Percentiles rank a stretch among this genome's conserved stretches.
phyloP scores from a whole-genome alignment of 495 filamentous ascomycete genomes.

The Glonium stellatum region DNA sequence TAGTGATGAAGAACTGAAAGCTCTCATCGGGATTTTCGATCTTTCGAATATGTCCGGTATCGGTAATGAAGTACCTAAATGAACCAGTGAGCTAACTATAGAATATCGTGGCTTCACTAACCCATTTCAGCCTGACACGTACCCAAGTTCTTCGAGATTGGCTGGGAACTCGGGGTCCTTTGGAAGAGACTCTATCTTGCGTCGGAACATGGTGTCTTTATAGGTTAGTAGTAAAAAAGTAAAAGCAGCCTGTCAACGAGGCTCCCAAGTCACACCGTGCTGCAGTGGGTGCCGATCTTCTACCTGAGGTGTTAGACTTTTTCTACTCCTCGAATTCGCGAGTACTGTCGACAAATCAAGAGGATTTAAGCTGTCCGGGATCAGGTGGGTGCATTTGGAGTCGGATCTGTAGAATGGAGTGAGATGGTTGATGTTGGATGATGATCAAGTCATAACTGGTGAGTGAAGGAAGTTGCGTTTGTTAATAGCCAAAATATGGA shows the following conservation, averaged over 20 bases:
- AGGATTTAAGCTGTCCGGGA: no score
- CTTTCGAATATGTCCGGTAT: conserved; percentile 62
- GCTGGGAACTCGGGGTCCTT: conserved; percentile 57
- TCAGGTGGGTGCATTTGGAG: background rate
- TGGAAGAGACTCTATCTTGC: conserved; percentile 57
- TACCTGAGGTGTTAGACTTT: no score
- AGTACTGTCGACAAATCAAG: no score
- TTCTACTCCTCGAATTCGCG: no score
- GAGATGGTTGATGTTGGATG: no score
- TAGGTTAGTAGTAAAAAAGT: background rate
- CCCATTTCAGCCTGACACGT: conserved; percentile 28
- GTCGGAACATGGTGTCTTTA: conserved; percentile 56
- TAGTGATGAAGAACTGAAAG: conserved; percentile 66
- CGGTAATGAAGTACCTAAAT: conserved; percentile 39
- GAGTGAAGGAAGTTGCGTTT: no score
- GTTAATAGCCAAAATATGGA: no score
- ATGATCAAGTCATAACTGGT: no score
- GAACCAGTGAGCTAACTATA: background rate
- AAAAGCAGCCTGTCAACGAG: background rate
- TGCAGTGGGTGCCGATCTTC: no score
- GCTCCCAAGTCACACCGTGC: no score
- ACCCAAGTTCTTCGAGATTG: conserved; percentile 65
- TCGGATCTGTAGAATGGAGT: conserved; percentile 1
- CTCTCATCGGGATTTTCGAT: conserved; percentile 57
- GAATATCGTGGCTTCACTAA: background rate